Evolutionary conservation across 352 stramenopile genomes (phyloP), one percentile per base, ranked within the genome.

Genomic region (Aphanomyces invadans): DNA sequence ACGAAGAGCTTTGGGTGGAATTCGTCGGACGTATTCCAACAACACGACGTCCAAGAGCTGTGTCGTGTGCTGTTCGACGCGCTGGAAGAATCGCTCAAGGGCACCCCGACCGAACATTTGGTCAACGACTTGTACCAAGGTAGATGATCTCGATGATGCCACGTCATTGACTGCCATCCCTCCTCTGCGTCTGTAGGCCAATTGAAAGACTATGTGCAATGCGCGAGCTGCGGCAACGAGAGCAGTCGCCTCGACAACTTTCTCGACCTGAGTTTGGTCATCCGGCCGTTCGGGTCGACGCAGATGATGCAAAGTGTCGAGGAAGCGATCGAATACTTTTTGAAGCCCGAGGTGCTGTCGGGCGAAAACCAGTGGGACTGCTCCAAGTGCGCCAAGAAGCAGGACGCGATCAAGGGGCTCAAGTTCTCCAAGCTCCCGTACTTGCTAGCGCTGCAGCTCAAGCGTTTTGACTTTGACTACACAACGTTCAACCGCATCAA

Each of bases 1-100:
- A 97, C 88, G 3, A 90, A 94, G 65, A 96, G 85, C 72, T 97
- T 97, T 72, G 90, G 88, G 2, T 97, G 90, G 89, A 95, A 86
- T 0, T 88, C 83, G 31, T 74, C 76, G 11, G 82, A 97, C 39
- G 87, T 92, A 4, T 95, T 95, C 60, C 83, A 96, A 75, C 89
- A 97, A 71, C 90, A 97, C 52, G 90, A 96, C 54, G 88, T 95
- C 3, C 90, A 97, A 62, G 90, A 97, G 64, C 75, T 97, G 26
- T 94, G 79, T 45, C 79, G 87, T 29, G 89, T 97, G 28, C 73
- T 97, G 25, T 91, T 97, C 60, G 90, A 97, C 66, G 90, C 90
- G 23, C 74, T 97, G 4, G 90, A 97, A 65, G 78, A 80, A 23
- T 89, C 79, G 7, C 92, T 96, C 62, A 90, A 95, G 59, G 85